Conservation (phyloP, 1,139 yeast species). For the Eremothecium sinecaudum region DNA sequence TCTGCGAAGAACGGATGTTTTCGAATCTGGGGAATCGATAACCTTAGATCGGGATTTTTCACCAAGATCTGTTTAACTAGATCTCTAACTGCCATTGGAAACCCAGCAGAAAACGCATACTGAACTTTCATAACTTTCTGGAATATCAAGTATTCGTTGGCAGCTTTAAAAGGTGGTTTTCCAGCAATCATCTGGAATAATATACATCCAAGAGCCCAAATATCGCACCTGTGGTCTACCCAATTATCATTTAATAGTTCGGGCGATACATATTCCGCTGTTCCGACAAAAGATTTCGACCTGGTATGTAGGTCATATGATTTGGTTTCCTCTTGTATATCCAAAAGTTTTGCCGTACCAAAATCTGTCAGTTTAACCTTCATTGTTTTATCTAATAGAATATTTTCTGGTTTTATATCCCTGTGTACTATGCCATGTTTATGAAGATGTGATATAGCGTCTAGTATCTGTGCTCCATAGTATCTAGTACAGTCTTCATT, state of each 20-base stretch:
- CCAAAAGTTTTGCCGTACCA: constrained; percentile 87
- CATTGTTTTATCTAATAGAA: constrained; percentile 68
- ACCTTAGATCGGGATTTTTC: constrained; percentile 59
- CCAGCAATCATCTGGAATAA: constrained; percentile 91
- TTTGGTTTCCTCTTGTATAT: constrained; percentile 33
- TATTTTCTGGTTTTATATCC: constrained; percentile 92
- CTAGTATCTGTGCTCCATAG: constrained; percentile 68
- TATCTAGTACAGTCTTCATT: constrained; percentile 46
- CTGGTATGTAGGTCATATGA: constrained; percentile 51
- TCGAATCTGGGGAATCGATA: constrained; percentile 61
- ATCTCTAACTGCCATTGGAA: constrained; percentile 62
- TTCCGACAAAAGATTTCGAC: constrained; percentile 77
- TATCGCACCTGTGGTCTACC: constrained; percentile 80
- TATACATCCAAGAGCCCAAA: constrained; percentile 97
- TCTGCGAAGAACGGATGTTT: constrained; percentile 66
- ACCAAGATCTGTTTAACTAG: constrained; percentile 62
- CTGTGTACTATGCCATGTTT: constrained; percentile 79
- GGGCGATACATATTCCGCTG: constrained; percentile 78
- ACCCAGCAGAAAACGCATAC: constrained; percentile 70
- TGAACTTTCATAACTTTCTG: constrained; percentile 84
- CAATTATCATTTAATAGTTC: constrained; percentile 76
- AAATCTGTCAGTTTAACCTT: constrained; percentile 91
- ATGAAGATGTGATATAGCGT: constrained; percentile 81
- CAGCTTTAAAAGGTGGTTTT: constrained; percentile 89
- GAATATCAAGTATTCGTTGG: constrained; percentile 89